A percentile compares a stretch with the other conserved stretches of the same genome.
These are phyloP conservation scores for Cutaneotrichosporon dermatis DNA, from an alignment of 1,284 basidiomycete genomes.

Conservation along the genomic window DNA sequence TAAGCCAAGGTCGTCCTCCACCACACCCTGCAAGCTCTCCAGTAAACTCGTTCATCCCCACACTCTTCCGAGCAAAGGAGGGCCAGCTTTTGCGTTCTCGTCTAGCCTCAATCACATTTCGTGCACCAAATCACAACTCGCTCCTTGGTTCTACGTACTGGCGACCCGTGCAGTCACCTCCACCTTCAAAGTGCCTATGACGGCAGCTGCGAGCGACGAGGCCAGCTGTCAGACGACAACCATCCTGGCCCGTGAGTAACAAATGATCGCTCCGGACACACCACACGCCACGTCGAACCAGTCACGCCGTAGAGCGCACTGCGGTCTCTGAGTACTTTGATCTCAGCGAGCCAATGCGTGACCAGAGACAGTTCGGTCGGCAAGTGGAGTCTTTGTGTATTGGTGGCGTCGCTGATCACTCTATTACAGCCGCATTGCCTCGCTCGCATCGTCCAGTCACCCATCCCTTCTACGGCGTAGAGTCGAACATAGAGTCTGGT, in stretches of 20 bases:
- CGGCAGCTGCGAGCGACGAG: conserved; percentile 16
- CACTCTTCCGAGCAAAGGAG: too few species aligned
- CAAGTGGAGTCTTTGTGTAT: background rate
- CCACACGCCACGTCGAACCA: too few species aligned
- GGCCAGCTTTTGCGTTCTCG: too few species aligned
- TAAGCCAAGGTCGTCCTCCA: too few species aligned
- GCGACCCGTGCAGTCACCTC: background rate
- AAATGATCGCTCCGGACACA: too few species aligned
- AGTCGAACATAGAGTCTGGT: conserved; percentile 20
- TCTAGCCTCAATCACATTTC: too few species aligned
- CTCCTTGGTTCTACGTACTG: background rate
- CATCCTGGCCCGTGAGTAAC: conserved; percentile 20
- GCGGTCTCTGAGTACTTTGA: background rate
- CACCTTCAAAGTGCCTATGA: conserved; percentile 17
- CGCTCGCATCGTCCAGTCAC: conserved; percentile 12
- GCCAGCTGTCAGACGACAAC: conserved; percentile 22
- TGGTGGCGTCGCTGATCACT: background rate
- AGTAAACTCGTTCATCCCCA: too few species aligned
- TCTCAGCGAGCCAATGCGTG: background rate
- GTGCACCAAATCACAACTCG: too few species aligned
- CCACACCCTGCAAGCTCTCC: too few species aligned
- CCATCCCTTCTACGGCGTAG: conserved; percentile 23
- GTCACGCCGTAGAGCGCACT: too few species aligned
- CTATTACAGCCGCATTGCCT: conserved; percentile 5
- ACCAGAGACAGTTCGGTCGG: too few species aligned